Percentiles rank a stretch among this genome's conserved stretches.
These are phyloP conservation scores for Arxiozyma bovina DNA, from an alignment of 1,139 yeast genomes.

Conservation along the genomic window DNA sequence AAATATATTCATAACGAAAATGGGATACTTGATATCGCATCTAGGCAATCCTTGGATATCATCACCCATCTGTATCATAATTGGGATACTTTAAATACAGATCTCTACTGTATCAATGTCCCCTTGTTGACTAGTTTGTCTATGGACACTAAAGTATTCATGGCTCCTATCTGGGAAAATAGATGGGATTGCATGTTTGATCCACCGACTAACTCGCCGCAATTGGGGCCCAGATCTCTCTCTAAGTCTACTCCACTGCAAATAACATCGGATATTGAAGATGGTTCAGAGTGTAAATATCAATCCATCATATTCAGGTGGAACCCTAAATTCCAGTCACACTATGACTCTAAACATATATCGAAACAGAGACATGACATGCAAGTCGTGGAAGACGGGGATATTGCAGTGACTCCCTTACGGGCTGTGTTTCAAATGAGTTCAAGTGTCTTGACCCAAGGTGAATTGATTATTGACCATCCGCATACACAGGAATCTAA, in stretches of 20 bases:
- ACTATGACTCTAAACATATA: constrained; percentile 38
- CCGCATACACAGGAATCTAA: not conserved
- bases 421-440: constrained; percentile 57
- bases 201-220: constrained; percentile 14
- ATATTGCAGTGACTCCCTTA: constrained; percentile 69
- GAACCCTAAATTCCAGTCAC: constrained; percentile 71
- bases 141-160: constrained; percentile 50
- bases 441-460: constrained; percentile 39
- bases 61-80: constrained; percentile 48
- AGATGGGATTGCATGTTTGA: constrained; percentile 62
- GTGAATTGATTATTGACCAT: constrained; percentile 38
- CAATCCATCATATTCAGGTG: constrained; percentile 53
- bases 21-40: constrained; percentile 53
- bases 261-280: constrained; percentile 38
- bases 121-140: constrained; percentile 54
- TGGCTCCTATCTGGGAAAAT: constrained; percentile 72
- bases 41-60: constrained; percentile 55
- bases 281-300: constrained; percentile 31
- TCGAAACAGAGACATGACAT: constrained; percentile 29
- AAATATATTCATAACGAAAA: constrained; percentile 39
- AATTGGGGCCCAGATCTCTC: no score
- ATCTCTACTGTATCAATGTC: constrained; percentile 74
- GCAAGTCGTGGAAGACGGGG: constrained; percentile 40
- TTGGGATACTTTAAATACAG: constrained; percentile 47
- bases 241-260: no score